phyloP scores from a whole-genome alignment of 2,329 filamentous ascomycete genomes.

The Nigrograna mackinnonii region DNA sequence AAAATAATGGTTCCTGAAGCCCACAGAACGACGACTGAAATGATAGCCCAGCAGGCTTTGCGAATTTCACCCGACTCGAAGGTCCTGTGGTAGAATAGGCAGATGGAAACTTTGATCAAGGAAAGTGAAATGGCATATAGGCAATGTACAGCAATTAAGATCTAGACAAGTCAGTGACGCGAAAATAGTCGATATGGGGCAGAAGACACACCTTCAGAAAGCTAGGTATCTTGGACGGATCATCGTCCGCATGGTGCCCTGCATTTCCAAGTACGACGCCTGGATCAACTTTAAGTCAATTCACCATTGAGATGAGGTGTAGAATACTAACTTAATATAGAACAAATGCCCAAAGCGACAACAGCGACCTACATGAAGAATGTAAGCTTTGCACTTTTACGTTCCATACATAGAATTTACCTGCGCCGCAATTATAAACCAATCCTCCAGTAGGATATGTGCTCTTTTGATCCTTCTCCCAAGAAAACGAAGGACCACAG shows the following conservation, averaged over 20 bases:
- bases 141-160: constrained; percentile 9
- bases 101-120: constrained; percentile 13
- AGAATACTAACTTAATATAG: too few relatives aligned
- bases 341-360: too few relatives aligned
- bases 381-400: background rate
- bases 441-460: constrained; percentile 6
- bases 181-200: too few relatives aligned
- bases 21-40: constrained; percentile 4
- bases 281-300: too few relatives aligned
- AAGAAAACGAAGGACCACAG: constrained; percentile 10
- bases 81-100: constrained; percentile 12
- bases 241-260: constrained; percentile 5
- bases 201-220: constrained; percentile 4
- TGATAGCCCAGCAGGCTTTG: constrained; percentile 5
- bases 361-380: too few relatives aligned
- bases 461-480: constrained; percentile 10
- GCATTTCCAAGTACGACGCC: constrained; percentile 10
- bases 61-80: constrained; percentile 6
- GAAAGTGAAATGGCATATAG: constrained; percentile 7
- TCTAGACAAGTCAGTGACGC: constrained; percentile 2
- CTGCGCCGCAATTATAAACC: constrained; percentile 11
- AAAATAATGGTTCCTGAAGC: constrained; percentile 2
- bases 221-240: constrained; percentile 4
- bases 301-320: too few relatives aligned
- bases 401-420: background rate